Evolutionary conservation across 2,329 filamentous ascomycete species (phyloP).

Genomic region (Aureobasidium musti): DNA sequence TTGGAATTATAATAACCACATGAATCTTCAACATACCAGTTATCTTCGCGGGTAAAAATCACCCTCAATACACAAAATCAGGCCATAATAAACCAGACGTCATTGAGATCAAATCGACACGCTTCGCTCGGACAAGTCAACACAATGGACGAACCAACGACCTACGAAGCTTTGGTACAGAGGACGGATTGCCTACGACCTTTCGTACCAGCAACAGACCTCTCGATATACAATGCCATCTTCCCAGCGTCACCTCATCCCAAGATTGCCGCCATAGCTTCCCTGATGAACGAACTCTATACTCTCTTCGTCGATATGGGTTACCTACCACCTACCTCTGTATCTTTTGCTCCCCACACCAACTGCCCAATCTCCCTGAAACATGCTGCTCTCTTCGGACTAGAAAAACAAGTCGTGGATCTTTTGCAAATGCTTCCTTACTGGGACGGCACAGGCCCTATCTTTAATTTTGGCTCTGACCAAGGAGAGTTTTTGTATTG

Average conservation of each 20-base stretch:
- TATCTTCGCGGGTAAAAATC: too few relatives aligned
- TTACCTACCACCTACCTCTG: conserved; percentile 7
- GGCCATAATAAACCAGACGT: too few relatives aligned
- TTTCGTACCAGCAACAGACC: background rate
- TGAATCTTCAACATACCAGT: background rate
- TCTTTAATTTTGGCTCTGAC: conserved; percentile 24
- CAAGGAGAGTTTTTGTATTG: conserved; percentile 11
- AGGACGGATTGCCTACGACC: background rate
- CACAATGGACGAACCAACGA: background rate
- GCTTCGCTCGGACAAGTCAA: background rate
- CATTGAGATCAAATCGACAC: too few relatives aligned
- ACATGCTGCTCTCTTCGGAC: conserved; percentile 12
- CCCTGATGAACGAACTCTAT: conserved; percentile 21
- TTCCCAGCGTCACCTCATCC: conserved; percentile 5
- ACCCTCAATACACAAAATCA: too few relatives aligned
- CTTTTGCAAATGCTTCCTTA: conserved; percentile 28
- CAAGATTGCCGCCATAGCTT: conserved; percentile 20
- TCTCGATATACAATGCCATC: background rate
- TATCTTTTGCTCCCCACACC: conserved; percentile 24
- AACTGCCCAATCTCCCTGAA: background rate
- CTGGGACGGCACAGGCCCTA: background rate
- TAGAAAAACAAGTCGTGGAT: conserved; percentile 28
- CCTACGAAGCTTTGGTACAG: background rate
- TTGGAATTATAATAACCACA: background rate
- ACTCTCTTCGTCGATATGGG: conserved; percentile 23